Conservation (phyloP, 345 rosid genomes). For the Rhizophora apiculata region DNA sequence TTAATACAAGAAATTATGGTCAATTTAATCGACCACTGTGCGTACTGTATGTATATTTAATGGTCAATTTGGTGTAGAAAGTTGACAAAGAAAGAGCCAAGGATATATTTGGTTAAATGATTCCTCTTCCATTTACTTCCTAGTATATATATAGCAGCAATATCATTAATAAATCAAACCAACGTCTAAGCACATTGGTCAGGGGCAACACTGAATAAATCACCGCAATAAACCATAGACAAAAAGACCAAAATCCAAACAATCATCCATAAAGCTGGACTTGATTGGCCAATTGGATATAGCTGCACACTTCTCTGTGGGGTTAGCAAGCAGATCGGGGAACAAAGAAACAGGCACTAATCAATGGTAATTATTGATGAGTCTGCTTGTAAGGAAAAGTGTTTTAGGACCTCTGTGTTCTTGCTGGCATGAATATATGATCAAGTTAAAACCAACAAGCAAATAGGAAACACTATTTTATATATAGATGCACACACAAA, state of each 20-base stretch:
- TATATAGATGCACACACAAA: too few species aligned
- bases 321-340: conserved; percentile 14
- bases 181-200: too few species aligned
- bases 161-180: too few species aligned
- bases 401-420: not conserved
- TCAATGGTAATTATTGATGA: not conserved
- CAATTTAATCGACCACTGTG: too few species aligned
- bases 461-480: not conserved
- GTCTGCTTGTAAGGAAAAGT: not conserved
- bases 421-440: not conserved
- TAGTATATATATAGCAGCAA: not conserved
- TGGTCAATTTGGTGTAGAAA: not conserved
- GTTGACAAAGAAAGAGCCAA: not conserved
- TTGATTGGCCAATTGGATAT: too few species aligned
- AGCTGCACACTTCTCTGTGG: not conserved
- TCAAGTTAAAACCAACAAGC: not conserved
- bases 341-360: conserved; percentile 5
- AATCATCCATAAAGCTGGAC: too few species aligned
- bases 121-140: not conserved
- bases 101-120: not conserved
- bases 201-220: too few species aligned
- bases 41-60: not conserved
- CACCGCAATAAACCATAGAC: too few species aligned
- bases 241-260: too few species aligned
- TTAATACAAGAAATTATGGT: too few species aligned